Evolutionary conservation across 2,329 filamentous ascomycete genomes (phyloP).

Genomic region (Daldinia sp.): DNA sequence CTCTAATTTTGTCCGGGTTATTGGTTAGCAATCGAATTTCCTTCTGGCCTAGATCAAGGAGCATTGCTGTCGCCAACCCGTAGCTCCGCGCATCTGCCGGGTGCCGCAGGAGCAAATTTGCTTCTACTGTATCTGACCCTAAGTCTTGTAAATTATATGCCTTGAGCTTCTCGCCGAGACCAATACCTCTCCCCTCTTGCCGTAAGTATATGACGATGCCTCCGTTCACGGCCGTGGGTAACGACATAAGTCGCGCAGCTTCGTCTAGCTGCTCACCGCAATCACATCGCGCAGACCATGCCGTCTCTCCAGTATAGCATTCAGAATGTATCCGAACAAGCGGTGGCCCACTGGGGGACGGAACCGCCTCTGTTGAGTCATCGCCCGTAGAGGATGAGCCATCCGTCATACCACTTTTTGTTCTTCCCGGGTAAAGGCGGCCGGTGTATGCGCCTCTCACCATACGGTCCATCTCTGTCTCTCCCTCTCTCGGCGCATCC

Average conservation of each 20-base stretch:
- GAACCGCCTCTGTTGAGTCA: constrained; percentile 17
- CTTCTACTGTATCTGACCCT: constrained; percentile 96
- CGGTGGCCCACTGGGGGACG: constrained; percentile 57
- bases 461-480: constrained; percentile 91
- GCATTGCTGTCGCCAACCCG: constrained; percentile 93
- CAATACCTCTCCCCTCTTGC: constrained; percentile 95
- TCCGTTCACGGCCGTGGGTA: constrained; percentile 68
- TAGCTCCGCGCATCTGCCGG: constrained; percentile 95
- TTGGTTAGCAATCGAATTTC: constrained; percentile 90
- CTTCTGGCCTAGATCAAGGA: constrained; percentile 81
- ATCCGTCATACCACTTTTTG: constrained; percentile 70
- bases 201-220: constrained; percentile 96
- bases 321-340: constrained; percentile 96
- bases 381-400: constrained; percentile 41
- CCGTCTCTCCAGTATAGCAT: constrained; percentile 98
- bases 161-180: constrained; percentile 93
- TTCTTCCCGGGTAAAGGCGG: constrained; percentile 83
- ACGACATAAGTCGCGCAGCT: constrained; percentile 89
- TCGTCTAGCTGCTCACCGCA: constrained; percentile 98
- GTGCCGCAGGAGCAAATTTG: constrained; percentile 88
- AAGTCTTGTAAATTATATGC: constrained; percentile 98
- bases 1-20: constrained; percentile 95
- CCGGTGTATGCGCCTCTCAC: constrained; percentile 93
- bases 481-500: constrained; percentile 75
- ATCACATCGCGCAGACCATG: constrained; percentile 97